Percentiles rank a stretch among this genome's conserved stretches.
These are phyloP conservation scores for Acer yangbiense DNA, from an alignment of 345 rosid genomes.

Conservation along the genomic window DNA sequence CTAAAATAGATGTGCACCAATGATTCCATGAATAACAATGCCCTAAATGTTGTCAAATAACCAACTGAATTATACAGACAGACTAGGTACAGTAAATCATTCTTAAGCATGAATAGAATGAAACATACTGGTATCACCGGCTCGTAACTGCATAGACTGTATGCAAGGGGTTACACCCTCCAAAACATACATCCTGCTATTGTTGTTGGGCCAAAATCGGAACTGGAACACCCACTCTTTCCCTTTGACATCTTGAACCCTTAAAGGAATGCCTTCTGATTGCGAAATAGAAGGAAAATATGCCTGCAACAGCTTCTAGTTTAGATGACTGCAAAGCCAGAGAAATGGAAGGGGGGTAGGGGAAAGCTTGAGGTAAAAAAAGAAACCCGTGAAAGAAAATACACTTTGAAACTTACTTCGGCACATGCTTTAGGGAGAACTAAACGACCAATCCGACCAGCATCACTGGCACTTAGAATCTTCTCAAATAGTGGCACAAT, in stretches of 20 bases:
- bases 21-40: neutral
- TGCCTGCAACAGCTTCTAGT: slow-evolving; percentile 56
- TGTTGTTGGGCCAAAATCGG: slow-evolving; percentile 99
- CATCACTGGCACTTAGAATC: slow-evolving; percentile 95
- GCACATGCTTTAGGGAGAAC: slow-evolving; percentile 99
- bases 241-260: slow-evolving; percentile 83
- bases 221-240: slow-evolving; percentile 96
- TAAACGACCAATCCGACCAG: slow-evolving; percentile 93
- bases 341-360: neutral
- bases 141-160: slow-evolving; percentile 84
- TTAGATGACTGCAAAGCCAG: slow-evolving; percentile 24
- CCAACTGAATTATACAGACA: neutral
- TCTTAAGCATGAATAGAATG: slow-evolving; percentile 13
- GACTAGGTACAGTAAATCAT: no score
- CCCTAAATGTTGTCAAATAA: neutral
- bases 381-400: slow-evolving; percentile 5
- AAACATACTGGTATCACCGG: slow-evolving; percentile 85
- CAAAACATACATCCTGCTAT: slow-evolving; percentile 96
- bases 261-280: slow-evolving; percentile 88
- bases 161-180: slow-evolving; percentile 99
- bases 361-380: neutral
- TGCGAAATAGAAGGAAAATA: slow-evolving; percentile 90
- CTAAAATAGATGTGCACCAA: neutral
- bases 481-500: slow-evolving; percentile 93
- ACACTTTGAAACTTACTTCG: slow-evolving; percentile 57